Base-by-base conservation (phyloP, 1,139 yeast species). In the Yamadazyma membranifaciens region DNA sequence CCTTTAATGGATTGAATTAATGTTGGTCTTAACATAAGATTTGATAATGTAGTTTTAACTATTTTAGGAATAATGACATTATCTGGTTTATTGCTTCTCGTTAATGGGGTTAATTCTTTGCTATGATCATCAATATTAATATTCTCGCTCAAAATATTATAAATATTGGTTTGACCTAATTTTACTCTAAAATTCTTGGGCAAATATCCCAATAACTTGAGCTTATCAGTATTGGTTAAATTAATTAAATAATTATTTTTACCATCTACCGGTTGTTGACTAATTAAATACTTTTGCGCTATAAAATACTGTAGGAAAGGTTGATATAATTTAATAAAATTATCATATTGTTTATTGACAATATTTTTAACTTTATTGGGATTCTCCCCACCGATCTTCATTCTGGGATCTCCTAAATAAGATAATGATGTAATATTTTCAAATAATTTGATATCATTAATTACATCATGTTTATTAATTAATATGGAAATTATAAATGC, bases 321-420 rank as follows among this genome's bases (percentile, higher is more conserved):
- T 12, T 71, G 67, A 59, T 92, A 92, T 51, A 92, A 76, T 44
- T 67, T 66, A 43, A 81, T 75, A 64, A 92, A 92, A 46, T 79
- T 75, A 15, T 65, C 64, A 49, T 78, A 76, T 62, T 94, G 97
- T 57, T 86, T 85, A 20, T 67, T 62, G 6, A 92, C 98, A 46
- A 92, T 92, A 59, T 94, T 92, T 40, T 72, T 70, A 25, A 91
- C 86, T 62, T 92, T 92, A 54, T 83, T 74, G 9, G 98, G 97
- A 60, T 92, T 87, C 61, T 92, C 98, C 4, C 92, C 95, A 2
- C 95, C 95, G 34, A 89, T 70, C 33, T 76, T 69, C 80, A 89
- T 85, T 49, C 99, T 75, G 29, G 91, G 83, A 59, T 92, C 99
- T 12, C 98, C 98, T 61, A 83, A 65, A 59, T 92, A 94, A 15